Evolutionary conservation across 331 rosid genomes (phyloP), one percentile per base, ranked within the genome.

Genomic region (Quercus tomentella): DNA sequence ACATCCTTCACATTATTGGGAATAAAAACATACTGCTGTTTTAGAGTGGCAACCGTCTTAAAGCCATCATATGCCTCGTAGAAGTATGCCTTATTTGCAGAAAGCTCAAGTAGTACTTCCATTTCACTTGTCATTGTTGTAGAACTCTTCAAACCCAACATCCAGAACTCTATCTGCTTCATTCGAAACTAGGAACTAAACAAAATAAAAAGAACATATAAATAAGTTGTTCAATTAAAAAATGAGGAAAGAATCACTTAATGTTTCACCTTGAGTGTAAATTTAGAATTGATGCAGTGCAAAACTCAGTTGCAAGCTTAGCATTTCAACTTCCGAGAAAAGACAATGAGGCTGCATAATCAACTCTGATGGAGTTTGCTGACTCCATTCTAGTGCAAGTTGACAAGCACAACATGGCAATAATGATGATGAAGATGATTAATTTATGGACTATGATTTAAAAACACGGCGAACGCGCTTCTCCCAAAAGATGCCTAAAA

Each of bases 81-180:
- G 69, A 84, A 89, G 81, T 90, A 92, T 23, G 94, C 75, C 85
- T 90, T 91, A 76, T 92, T 90, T 72, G 83, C 85, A 73, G 90
- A 95, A 82, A 89, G 90, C 6, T 90, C 89, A 55, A 70, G 87
- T 71, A 91, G 82, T 72, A 86, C 82, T 77, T 93, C 82, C 57
- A 95, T 80, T 82, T 89, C 85, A 80, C 84, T 85, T 6, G 97
- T 90, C 66, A 85, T 85, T 33, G 98, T 95, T 1, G 98, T 97
- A 62, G 97, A 92, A 84, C 85, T 91, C 89, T 82, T 95, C 92
- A 79, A 95, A 92, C 31, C 95, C 91, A 25, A 84, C 92, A 80
- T 94, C 97, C 78, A 94, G 77, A 52, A 94, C 84, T 70, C 97
- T 84, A 85, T 95, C 94, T 76, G 98, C 98, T 83, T 95, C 98